Percentiles rank a stretch among this genome's conserved stretches.
Evolutionary conservation across 805 yeast genomes (phyloP).

Genomic region (Saccharomycopsis sp.): DNA sequence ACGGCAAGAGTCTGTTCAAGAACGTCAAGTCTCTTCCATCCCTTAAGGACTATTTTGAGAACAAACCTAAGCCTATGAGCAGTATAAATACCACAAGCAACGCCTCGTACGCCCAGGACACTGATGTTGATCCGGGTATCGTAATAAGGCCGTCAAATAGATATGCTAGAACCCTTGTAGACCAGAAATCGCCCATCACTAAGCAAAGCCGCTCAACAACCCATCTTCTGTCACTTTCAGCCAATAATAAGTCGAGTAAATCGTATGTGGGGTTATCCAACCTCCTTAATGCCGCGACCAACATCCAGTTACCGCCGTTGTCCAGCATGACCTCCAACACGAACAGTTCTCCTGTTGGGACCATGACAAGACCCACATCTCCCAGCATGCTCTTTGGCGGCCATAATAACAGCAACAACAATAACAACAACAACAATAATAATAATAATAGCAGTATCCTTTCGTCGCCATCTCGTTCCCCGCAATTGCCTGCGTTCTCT

Average conservation of each 20-base stretch:
- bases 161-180: background rate
- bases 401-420: background rate
- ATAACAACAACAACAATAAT: background rate
- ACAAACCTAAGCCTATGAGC: background rate
- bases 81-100: background rate
- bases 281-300: background rate
- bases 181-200: background rate
- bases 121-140: constrained; percentile 16
- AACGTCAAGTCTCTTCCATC: constrained; percentile 15
- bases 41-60: constrained; percentile 8
- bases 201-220: background rate
- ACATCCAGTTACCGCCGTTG: background rate
- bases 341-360: constrained; percentile 9
- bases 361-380: background rate
- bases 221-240: background rate
- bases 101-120: constrained; percentile 1
- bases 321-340: background rate
- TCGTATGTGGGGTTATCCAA: background rate
- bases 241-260: background rate
- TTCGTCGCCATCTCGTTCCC: constrained; percentile 5
- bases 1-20: background rate
- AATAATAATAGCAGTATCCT: constrained; percentile 5
- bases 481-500: constrained; percentile 16
- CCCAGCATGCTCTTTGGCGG: constrained; percentile 3
- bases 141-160: background rate